Evolutionary conservation across 2,329 filamentous ascomycete species (phyloP), one percentile per base, ranked within the genome.

Genomic region (Sclerotinia sclerotiorum): DNA sequence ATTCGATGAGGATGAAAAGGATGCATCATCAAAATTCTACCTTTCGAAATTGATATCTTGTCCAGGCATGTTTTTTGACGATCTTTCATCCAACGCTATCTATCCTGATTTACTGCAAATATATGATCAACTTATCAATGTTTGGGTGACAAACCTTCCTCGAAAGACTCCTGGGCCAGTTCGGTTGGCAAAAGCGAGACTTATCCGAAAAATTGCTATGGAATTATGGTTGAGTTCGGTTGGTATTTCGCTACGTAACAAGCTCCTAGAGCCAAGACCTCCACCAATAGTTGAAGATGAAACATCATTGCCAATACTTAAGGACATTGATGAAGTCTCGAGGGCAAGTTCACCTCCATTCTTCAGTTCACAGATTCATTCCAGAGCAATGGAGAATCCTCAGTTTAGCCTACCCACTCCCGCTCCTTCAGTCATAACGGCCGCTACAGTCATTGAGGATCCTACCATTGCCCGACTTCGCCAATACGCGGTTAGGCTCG

Each of bases 391-490:
- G 21, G 49, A 61, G 56, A 65, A 71, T 44, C 46, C 64, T 1
- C 65, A 69, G 51, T 69, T 64, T n/a, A 68, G 51, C 61, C 65
- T 74, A 19, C 72, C 70, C 51, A 74, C 72, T n/a, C 71, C 72
- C 21, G 74, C 75, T 3, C 73, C 76, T 54, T 77, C 76, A 11
- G 7, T 75, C 21, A 67, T 67, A 7, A 74, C 73, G 27, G 61
- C 49, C n/a, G 44, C 63, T 55, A 71, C 75, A 8, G 56, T 69
- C 0, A 68, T 70, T 7, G 77, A 79, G 68, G 77, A 80, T 51
- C 69, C 73, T 19, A 73, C 76, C 2, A 74, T 79, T 3, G 67
- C 75, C 10, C 76, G 79, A 17, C 73, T 81, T 52, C 77, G 79
- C 7, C 76, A 76, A 62, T 80, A 79, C 69, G 73, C 76, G 1